Base-by-base conservation (phyloP, 2,329 filamentous ascomycete genomes). In the Alternaria angustiovoidea region DNA sequence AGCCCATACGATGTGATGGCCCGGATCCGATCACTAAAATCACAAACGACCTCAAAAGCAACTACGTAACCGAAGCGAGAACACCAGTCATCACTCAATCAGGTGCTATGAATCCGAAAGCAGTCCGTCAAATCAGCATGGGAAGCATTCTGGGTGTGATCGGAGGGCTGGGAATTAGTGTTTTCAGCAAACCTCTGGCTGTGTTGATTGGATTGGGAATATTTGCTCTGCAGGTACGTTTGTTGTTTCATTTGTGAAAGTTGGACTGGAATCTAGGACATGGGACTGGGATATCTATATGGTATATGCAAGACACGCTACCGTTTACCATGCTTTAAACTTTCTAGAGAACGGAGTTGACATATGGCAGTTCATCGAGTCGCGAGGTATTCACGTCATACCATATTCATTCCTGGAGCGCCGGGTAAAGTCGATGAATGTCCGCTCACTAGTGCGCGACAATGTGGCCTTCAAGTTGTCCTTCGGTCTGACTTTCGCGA, bases 401-500 rank as follows among this genome's bases (percentile, higher is more conserved):
- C 83, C 83, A 1, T 84, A 84, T 63, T 72, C 77, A 38, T 76
- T 71, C 28, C 67, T 87, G 42, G 84, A 87, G 69, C 75, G 79
- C 47, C 86, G 85, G 59, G 76, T 86, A 54, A 82, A 81, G 56
- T 77, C 78, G 30, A 78, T 86, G 26, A 81, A 87, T 67, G 61
- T 87, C 20, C 76, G 81, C 46, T 82, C 81, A 5, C 80, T 84
- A 46, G 78, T 89, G 54, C 82, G 85, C 68, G 82, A 85, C 61
- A 86, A 88, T 67, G 84, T 87, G 2, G 85, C 86, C 18, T 90
- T 91, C 74, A 90, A 89, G 73, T 74, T 89, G 22, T 88, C 89
- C 3, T 93, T 94, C 75, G 87, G 88, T n/a, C 72, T 87, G 42
- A 90, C 91, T 28, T 93, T 93, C 79, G 86, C 89, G 26, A 78